Percentiles rank a stretch among this genome's conserved stretches.
Conservation (phyloP, 2,329 filamentous ascomycete species). For the Cordyceps pruinosa region DNA sequence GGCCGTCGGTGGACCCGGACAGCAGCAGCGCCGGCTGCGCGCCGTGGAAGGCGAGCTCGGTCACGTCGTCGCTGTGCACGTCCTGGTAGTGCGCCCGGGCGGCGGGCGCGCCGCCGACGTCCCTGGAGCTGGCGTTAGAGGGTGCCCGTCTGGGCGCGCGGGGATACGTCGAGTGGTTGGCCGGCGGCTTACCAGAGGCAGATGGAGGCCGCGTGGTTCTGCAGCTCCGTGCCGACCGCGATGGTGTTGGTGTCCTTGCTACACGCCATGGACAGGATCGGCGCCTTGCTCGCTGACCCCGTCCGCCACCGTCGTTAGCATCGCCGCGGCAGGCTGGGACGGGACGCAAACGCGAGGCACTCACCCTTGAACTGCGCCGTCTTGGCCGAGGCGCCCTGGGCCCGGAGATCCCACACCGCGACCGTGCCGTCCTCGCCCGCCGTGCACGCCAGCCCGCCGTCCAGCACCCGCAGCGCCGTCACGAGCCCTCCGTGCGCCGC, state of each 20-base stretch:
- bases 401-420: conserved; percentile 58
- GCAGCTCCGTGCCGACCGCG: conserved; percentile 67
- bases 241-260: conserved; percentile 50
- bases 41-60: conserved; percentile 54
- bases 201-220: conserved; percentile 55
- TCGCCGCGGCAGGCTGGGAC: background rate
- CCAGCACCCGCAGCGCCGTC: conserved; percentile 52
- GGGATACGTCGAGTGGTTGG: too few species aligned
- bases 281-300: conserved; percentile 37
- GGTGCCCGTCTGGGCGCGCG: too few species aligned
- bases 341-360: conserved; percentile 13
- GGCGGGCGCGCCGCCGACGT: conserved; percentile 43
- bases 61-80: conserved; percentile 62
- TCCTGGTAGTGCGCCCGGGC: conserved; percentile 52
- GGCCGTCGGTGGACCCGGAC: conserved; percentile 72
- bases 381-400: conserved; percentile 30
- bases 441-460: conserved; percentile 53
- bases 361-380: conserved; percentile 41
- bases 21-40: conserved; percentile 54
- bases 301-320: conserved; percentile 16
- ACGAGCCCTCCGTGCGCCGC: conserved; percentile 53
- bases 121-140: too few species aligned
- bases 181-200: conserved; percentile 48
- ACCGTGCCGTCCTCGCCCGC: conserved; percentile 66
- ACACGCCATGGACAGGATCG: conserved; percentile 61